These are phyloP conservation scores for Jamesozyma hellenica DNA, from an alignment of 805 yeast genomes.

Conservation along the genomic window DNA sequence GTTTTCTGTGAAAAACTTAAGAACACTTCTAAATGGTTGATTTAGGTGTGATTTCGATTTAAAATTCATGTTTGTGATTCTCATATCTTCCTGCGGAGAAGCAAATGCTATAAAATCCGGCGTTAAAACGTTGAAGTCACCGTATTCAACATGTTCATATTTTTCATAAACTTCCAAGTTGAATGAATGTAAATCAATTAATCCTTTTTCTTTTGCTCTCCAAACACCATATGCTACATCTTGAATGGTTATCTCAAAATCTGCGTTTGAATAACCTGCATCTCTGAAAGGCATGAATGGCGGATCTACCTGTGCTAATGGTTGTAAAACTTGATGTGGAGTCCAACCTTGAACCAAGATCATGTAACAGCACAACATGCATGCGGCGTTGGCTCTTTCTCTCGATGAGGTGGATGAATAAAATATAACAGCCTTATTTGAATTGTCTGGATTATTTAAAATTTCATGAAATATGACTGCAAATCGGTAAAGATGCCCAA, in stretches of 20 bases:
- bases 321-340: slow-evolving; percentile 94
- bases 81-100: slow-evolving; percentile 71
- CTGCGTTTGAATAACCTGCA: slow-evolving; percentile 95
- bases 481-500: slow-evolving; percentile 87
- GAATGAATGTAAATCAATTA: slow-evolving; percentile 77
- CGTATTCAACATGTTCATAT: slow-evolving; percentile 92
- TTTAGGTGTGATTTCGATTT: slow-evolving; percentile 34
- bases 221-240: slow-evolving; percentile 94
- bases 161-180: slow-evolving; percentile 89
- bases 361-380: slow-evolving; percentile 90
- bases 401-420: slow-evolving; percentile 76
- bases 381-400: slow-evolving; percentile 87
- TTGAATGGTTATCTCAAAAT: slow-evolving; percentile 85
- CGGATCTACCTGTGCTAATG: slow-evolving; percentile 81
- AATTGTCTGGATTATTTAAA: slow-evolving; percentile 73
- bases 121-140: slow-evolving; percentile 85
- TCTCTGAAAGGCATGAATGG: slow-evolving; percentile 94
- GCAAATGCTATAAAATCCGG: slow-evolving; percentile 97
- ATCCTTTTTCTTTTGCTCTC: slow-evolving; percentile 90
- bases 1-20: slow-evolving; percentile 60
- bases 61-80: slow-evolving; percentile 12
- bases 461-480: slow-evolving; percentile 91
- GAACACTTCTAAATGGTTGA: slow-evolving; percentile 72
- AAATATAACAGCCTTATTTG: slow-evolving; percentile 81
- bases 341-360: slow-evolving; percentile 93